Conservation (phyloP, 2,329 filamentous ascomycete genomes). For the Magnaporthales sp. region DNA sequence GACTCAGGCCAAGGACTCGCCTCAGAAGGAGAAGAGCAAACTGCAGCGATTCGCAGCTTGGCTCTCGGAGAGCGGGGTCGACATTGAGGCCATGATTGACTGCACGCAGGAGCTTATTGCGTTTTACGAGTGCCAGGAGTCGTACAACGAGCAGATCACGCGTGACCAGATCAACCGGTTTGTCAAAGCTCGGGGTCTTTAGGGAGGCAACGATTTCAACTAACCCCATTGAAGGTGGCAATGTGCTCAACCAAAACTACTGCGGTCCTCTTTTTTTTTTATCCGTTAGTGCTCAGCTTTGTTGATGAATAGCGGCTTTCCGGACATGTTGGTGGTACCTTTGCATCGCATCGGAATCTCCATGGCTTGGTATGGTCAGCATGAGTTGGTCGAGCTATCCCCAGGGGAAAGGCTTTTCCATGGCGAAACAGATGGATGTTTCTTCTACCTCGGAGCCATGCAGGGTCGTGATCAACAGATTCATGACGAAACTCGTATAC, state of each 20-base stretch:
- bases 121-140: constrained; percentile 65
- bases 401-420: not conserved
- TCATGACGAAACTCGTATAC: too few relatives aligned
- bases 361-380: too few relatives aligned
- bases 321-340: not conserved
- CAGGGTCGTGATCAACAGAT: too few relatives aligned
- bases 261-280: not conserved
- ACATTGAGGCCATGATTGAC: constrained; percentile 78
- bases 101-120: constrained; percentile 88
- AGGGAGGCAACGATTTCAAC: constrained; percentile 15
- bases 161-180: constrained; percentile 50
- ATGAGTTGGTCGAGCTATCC: not conserved
- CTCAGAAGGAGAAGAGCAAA: constrained; percentile 32
- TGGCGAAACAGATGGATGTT: too few relatives aligned
- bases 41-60: constrained; percentile 63
- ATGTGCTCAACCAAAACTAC: not conserved
- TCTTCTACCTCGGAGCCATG: too few relatives aligned
- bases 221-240: not conserved
- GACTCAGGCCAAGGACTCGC: constrained; percentile 13
- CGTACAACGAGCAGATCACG: constrained; percentile 51
- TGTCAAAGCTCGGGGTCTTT: constrained; percentile 47
- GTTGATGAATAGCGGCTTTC: not conserved
- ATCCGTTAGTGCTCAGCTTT: not conserved
- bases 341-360: too few relatives aligned
- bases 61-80: constrained; percentile 78